Evolutionary conservation across 352 stramenopile genomes (phyloP), one percentile per base, ranked within the genome.

Genomic region (Nothophytophthora sp.): DNA sequence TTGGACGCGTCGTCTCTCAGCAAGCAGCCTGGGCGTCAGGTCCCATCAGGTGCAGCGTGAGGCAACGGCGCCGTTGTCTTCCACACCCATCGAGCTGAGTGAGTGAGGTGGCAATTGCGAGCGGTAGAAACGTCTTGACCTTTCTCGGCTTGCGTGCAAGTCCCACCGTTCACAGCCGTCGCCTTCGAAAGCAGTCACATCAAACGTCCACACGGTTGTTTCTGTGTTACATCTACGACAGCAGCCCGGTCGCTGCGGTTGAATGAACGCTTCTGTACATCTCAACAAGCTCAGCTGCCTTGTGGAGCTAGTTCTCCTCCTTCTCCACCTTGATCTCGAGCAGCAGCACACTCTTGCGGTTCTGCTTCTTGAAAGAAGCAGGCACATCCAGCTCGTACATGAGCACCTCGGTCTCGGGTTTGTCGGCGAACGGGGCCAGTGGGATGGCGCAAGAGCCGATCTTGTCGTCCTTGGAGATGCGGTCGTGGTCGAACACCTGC

Each of bases 381-480:
- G 73, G 67, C 8, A 81, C 27, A 27, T 88, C 78, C 16, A 94
- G 60, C 33, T 85, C 68, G 59, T 86, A 74, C 73, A 90, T 85
- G 29, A 81, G 68, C 56, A 90, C 65, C 32, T 86, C 69, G 10
- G 57, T 60, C 50, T 65, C 53, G 35, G 61, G 46, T 18, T 67
- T 49, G 36, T 80, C 60, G 47, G 72, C 34, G 32, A 90, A 84
- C 40, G 63, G 58, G 27, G 59, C 63, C n/a, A 92, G 67, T 23
- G 75, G 59, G 25, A 92, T 53, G 36, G 42, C 54, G 36, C 80
- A 68, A 19, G 73, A 85, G 43, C 72, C 84, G 43, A 94, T 87
- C 40, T 84, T 73, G 38, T 94, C 84, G 66, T 94, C 84, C 61
- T 83, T 76, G 43, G 76, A 84, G 55, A 90, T 76, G 38, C 70